phyloP scores from a whole-genome alignment of 352 stramenopile genomes.

The Phytophthora pini region DNA sequence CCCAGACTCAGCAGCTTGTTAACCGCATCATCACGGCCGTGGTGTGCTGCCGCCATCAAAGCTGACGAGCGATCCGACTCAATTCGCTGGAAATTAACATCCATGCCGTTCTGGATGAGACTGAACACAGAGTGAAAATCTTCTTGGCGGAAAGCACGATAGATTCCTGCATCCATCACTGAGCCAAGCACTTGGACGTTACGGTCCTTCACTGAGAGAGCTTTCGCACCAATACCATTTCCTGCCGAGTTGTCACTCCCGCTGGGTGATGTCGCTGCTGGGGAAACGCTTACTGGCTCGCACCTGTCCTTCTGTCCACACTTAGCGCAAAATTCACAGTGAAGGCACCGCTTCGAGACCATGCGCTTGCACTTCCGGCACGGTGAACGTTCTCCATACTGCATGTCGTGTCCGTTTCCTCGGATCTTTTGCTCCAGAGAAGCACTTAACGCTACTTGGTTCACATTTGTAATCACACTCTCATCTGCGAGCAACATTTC shows the following conservation, averaged over 20 bases:
- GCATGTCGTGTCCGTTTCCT: slow-evolving; percentile 72
- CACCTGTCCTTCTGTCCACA: slow-evolving; percentile 77
- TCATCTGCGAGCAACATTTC: slow-evolving; percentile 58
- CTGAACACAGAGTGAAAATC: slow-evolving; percentile 86
- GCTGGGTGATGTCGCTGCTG: slow-evolving; percentile 10
- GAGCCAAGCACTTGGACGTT: slow-evolving; percentile 83
- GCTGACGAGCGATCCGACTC: slow-evolving; percentile 79
- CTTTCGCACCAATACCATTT: slow-evolving; percentile 27
- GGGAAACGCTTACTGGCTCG: slow-evolving; percentile 39
- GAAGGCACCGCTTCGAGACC: slow-evolving; percentile 75
- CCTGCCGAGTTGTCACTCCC: slow-evolving; percentile 14
- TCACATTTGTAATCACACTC: slow-evolving; percentile 82
- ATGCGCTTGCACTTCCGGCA: slow-evolving; percentile 78
- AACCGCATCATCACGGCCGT: slow-evolving; percentile 78
- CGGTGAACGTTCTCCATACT: slow-evolving; percentile 68
- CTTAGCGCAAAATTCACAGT: slow-evolving; percentile 75
- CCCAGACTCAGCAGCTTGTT: slow-evolving; percentile 69
- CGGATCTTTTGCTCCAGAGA: slow-evolving; percentile 80
- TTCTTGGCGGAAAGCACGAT: slow-evolving; percentile 76
- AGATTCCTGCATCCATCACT: slow-evolving; percentile 86
- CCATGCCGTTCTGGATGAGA: slow-evolving; percentile 83
- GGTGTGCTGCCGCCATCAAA: slow-evolving; percentile 81
- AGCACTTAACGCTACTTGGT: slow-evolving; percentile 64
- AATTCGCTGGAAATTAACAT: slow-evolving; percentile 87
- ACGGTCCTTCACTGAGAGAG: slow-evolving; percentile 70